Base-by-base conservation (phyloP, 2,329 filamentous ascomycete species). In the Clathrospora elynae region DNA sequence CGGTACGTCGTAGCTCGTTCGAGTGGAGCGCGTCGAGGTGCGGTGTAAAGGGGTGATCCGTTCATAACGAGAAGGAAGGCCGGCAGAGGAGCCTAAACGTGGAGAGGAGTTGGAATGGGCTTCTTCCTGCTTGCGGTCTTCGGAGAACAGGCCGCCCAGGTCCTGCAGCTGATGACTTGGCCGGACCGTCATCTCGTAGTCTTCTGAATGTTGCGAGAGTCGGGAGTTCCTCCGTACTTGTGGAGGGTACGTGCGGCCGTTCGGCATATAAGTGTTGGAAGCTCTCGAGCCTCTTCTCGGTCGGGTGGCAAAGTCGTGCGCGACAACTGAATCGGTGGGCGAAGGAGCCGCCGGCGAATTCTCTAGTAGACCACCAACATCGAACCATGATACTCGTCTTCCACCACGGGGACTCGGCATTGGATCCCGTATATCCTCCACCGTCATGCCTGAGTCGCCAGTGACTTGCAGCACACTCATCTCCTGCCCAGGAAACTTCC, bases 361-460 rank as follows among this genome's bases (percentile, higher is more conserved):
- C 4, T 85, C 82, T 0, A 95, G 73, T 0, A 95, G 72, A 0
- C 88, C 88, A 14, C 90, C 90, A 1, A 90, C 85, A 55, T 96
- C 91, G 58, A 92, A 90, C 67, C 96, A 92, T 0, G 88, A 89
- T 4, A 93, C 82, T 32, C 80, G 75, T 4, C 81, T 78, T 9
- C 53, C 56, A 31, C 46, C 51, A 17, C 53, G 65, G 37, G 67
- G 71, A 46, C 66, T 68, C 31, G 73, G 62, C 30, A 69, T 62
- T 16, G 71, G 59, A 28, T 71, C 63, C 36, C 68, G 64, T 12
- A 56, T 49, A 8, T 63, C 47, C 5, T 50, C 48, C 9, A 47
- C 41, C 20, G 56, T 64, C 12, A 55, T 28, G 12, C 57, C 59
- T 3, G 52, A 51, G 8, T 66, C 61, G 13, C 52, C 52, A 34